Evolutionary conservation across 2,329 filamentous ascomycete species (phyloP).

Genomic region (Knufia fluminis): DNA sequence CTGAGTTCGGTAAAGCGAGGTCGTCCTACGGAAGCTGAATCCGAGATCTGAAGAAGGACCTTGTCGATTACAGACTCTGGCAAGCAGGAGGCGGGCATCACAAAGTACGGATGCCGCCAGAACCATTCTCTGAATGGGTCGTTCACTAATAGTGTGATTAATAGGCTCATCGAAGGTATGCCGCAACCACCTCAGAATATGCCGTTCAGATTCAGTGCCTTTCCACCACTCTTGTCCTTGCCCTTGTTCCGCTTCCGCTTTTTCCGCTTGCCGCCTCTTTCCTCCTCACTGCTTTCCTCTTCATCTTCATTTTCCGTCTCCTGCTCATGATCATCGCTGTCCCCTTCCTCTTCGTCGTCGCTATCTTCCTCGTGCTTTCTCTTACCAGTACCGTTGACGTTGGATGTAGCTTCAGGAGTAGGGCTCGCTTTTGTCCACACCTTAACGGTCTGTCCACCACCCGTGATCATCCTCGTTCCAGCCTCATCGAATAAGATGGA

Average conservation of each 20-base stretch:
- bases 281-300: conserved; percentile 40
- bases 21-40: too few species aligned
- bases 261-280: conserved; percentile 36
- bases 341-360: conserved; percentile 40
- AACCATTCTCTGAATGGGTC: too few species aligned
- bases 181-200: conserved; percentile 2
- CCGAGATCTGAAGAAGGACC: too few species aligned
- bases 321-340: conserved; percentile 26
- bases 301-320: conserved; percentile 36
- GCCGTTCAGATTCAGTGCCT: conserved; percentile 18
- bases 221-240: conserved; percentile 29
- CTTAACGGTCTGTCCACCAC: conserved; percentile 76
- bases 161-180: too few species aligned
- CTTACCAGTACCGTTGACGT: conserved; percentile 29
- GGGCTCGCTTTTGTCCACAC: conserved; percentile 66
- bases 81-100: too few species aligned
- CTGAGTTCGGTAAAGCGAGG: too few species aligned
- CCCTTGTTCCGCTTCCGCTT: conserved; percentile 41
- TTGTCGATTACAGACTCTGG: too few species aligned
- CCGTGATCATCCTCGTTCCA: conserved; percentile 71
- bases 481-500: conserved; percentile 66
- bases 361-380: conserved; percentile 29
- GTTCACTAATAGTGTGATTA: too few species aligned
- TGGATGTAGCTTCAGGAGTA: not conserved
- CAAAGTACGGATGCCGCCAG: too few species aligned